Evolutionary conservation across 1,139 yeast genomes (phyloP).

Genomic region (Sugiyamaella paludigena): DNA sequence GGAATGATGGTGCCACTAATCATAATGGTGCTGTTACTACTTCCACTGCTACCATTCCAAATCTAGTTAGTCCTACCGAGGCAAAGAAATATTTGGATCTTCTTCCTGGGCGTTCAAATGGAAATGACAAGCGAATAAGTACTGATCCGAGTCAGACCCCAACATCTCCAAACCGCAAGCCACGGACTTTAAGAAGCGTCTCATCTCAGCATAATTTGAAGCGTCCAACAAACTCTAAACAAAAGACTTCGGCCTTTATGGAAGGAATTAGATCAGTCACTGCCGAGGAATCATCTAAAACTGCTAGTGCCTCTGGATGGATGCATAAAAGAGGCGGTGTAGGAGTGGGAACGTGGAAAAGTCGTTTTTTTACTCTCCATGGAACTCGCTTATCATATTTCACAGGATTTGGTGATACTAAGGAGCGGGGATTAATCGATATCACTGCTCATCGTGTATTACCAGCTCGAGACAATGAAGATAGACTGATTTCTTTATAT

Average conservation of each 20-base stretch:
- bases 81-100: slow-evolving; percentile 15
- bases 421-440: slow-evolving; percentile 91
- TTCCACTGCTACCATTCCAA: background rate
- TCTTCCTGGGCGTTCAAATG: slow-evolving; percentile 4
- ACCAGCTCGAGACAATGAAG: slow-evolving; percentile 70
- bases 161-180: slow-evolving; percentile 14
- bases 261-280: slow-evolving; percentile 81
- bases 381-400: slow-evolving; percentile 92
- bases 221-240: slow-evolving; percentile 32
- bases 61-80: background rate
- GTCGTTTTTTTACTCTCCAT: slow-evolving; percentile 83
- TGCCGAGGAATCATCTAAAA: slow-evolving; percentile 74
- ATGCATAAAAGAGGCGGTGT: slow-evolving; percentile 89
- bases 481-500: slow-evolving; percentile 75
- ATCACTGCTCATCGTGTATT: slow-evolving; percentile 91
- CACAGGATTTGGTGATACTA: slow-evolving; percentile 70
- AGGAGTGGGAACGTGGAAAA: slow-evolving; percentile 87
- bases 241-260: slow-evolving; percentile 81
- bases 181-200: slow-evolving; percentile 14
- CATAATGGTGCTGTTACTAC: no score
- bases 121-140: slow-evolving; percentile 18
- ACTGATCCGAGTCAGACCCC: slow-evolving; percentile 21
- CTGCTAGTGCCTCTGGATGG: slow-evolving; percentile 87
- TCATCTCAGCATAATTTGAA: slow-evolving; percentile 33
- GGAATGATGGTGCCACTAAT: no score